Evolutionary conservation across 2,329 filamentous ascomycete genomes (phyloP).

Genomic region (Chaetomiaceae sp.): DNA sequence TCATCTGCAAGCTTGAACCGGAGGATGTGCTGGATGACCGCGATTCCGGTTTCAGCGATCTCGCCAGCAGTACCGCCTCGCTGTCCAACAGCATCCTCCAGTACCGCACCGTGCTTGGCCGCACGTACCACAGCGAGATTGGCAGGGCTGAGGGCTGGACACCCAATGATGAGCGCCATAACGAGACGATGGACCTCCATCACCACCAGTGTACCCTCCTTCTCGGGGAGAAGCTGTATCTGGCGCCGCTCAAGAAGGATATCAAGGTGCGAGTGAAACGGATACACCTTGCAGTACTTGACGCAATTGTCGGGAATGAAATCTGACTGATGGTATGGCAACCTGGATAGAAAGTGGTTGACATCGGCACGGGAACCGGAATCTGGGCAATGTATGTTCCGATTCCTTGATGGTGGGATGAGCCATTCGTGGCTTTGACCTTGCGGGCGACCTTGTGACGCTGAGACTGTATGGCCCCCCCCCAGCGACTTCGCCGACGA

Average conservation of each 20-base stretch:
- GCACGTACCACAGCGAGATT: slow-evolving; percentile 14
- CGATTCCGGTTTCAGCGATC: slow-evolving; percentile 3
- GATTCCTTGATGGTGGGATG: not conserved
- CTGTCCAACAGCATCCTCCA: slow-evolving; percentile 14
- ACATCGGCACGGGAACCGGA: slow-evolving; percentile 40
- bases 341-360: slow-evolving; percentile 31
- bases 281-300: not conserved
- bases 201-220: slow-evolving; percentile 30
- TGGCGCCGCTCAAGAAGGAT: slow-evolving; percentile 26
- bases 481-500: slow-evolving; percentile 30
- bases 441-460: no score
- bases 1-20: not conserved
- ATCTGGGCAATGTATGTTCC: slow-evolving; percentile 35
- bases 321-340: not conserved
- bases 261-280: not conserved
- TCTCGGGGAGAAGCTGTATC: slow-evolving; percentile 29
- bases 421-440: not conserved
- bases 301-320: not conserved
- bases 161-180: slow-evolving; percentile 13
- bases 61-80: slow-evolving; percentile 11
- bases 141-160: slow-evolving; percentile 11
- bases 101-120: slow-evolving; percentile 15
- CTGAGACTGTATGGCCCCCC: no score
- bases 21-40: not conserved
- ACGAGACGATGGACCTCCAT: slow-evolving; percentile 28